Evolutionary conservation across 192 early-diverging fungal species (phyloP), one percentile per base, ranked within the genome.

Genomic region (Coemansia sp.): DNA sequence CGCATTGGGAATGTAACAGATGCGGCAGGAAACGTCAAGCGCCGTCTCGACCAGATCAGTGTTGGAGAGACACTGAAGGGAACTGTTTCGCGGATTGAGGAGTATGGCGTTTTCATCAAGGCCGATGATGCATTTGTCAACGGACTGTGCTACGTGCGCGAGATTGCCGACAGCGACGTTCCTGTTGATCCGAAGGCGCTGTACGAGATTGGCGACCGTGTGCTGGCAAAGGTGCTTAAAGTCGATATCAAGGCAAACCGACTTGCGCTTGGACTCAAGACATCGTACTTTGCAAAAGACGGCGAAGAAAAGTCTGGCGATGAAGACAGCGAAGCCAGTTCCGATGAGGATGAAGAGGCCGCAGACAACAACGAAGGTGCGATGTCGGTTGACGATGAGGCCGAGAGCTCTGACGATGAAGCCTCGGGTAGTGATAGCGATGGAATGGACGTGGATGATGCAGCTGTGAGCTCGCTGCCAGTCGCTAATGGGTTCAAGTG

Each of bases 101-200:
- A 84, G 21, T 92, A 89, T 75, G 94, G 93, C 39, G 87, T 95
- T 21, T 92, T 95, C 69, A 90, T 97, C 65, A 87, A 89, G 72
- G 84, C 95, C 12, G 87, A 94, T 44, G 86, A 93, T 67, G 86
- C 85, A 68, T 78, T 82, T 61, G 71, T 95, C 23, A 90, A 85
- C 50, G 95, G 95, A 61, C 85, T 97, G 40, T 97, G 95, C 73
- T 94, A 95, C 71, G 87, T 84, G 23, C 88, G 89, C 40, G 88
- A 96, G 84, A 88, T 94, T 59, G 90, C 93, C 4, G 95, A 97
- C 79, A 89, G 86, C 58, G 85, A 83, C n/a, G 85, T 90, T 37
- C 86, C 85, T 1, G 87, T 89, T 44, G 83, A 94, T 23, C 84
- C 86, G 13, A 86, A 87, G 65, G 48, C 70, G 15, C 71, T 97